Evolutionary conservation across 441 rosid species (phyloP).

Genomic region (Pelargonium myrrhifolium): DNA sequence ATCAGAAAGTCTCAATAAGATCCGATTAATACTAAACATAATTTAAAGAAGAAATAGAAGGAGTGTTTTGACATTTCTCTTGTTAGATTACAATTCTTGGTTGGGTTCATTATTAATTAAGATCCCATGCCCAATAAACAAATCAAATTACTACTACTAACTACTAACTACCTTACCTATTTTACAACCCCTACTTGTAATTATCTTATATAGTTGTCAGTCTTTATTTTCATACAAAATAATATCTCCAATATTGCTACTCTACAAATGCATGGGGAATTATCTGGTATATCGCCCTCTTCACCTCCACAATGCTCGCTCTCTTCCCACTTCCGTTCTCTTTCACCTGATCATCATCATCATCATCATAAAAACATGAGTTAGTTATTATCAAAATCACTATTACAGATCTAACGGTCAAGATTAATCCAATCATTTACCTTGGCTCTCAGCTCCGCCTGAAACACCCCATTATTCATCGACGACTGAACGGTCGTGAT

Average conservation of each 20-base stretch:
- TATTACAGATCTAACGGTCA: background rate
- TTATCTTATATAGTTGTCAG: too few species aligned
- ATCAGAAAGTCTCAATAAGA: too few species aligned
- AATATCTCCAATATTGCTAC: background rate
- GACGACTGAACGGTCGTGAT: constrained; percentile 58
- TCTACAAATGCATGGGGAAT: constrained; percentile 35
- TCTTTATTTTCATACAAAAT: too few species aligned
- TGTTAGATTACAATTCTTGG: background rate
- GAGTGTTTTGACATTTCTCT: too few species aligned
- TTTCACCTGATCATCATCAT: constrained; percentile 37
- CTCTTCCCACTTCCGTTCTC: constrained; percentile 31
- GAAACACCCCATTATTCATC: constrained; percentile 36
- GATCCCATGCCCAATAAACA: background rate
- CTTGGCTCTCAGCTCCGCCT: constrained; percentile 79
- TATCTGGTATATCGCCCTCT: constrained; percentile 50
- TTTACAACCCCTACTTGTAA: background rate
- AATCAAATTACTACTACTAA: background rate
- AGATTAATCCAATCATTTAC: constrained; percentile 20
- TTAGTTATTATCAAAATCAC: too few species aligned
- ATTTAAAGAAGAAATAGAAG: too few species aligned
- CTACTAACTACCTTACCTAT: background rate
- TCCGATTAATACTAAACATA: too few species aligned
- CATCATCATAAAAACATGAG: background rate
- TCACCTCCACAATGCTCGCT: constrained; percentile 48
- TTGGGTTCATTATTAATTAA: background rate